Evolutionary conservation across 2,329 filamentous ascomycete species (phyloP).

Genomic region (Exophiala sp.): DNA sequence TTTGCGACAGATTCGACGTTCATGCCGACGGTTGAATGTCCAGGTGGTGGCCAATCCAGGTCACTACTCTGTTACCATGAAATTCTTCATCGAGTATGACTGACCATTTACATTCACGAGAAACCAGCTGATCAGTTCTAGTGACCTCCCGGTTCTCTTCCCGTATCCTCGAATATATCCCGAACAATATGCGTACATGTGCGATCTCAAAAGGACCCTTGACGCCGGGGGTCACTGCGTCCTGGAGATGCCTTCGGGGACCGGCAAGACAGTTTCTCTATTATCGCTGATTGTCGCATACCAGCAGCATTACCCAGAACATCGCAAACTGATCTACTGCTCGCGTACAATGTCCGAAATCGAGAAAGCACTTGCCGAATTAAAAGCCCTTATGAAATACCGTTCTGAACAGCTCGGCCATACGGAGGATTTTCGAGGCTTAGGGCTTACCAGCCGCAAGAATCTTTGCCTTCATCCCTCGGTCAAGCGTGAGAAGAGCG

Average conservation of each 20-base stretch:
- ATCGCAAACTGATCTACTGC: constrained; percentile 96
- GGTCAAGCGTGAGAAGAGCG: constrained; percentile 94
- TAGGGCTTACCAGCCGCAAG: constrained; percentile 92
- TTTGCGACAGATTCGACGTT: background rate
- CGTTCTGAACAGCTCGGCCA: constrained; percentile 80
- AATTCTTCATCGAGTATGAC: constrained; percentile 67
- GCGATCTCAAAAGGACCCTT: constrained; percentile 78
- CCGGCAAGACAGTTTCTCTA: constrained; percentile 92
- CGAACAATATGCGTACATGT: constrained; percentile 75
- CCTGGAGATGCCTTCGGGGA: constrained; percentile 97
- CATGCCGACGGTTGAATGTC: background rate
- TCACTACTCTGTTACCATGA: constrained; percentile 51
- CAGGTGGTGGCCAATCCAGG: constrained; percentile 5
- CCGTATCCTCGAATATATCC: constrained; percentile 71
- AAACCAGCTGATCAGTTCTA: constrained; percentile 32
- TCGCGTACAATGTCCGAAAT: constrained; percentile 99
- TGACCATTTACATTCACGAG: background rate
- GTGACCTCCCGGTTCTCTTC: constrained; percentile 64
- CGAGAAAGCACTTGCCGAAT: constrained; percentile 88
- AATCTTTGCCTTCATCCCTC: constrained; percentile 94
- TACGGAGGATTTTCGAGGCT: constrained; percentile 84
- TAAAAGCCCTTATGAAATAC: constrained; percentile 93
- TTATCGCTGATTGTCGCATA: constrained; percentile 95
- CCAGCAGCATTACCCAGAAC: constrained; percentile 86
- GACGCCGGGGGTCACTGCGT: constrained; percentile 94